These are phyloP conservation scores for Wickerhamomyces hampshirensis DNA, from an alignment of 805 yeast species.

Conservation along the genomic window DNA sequence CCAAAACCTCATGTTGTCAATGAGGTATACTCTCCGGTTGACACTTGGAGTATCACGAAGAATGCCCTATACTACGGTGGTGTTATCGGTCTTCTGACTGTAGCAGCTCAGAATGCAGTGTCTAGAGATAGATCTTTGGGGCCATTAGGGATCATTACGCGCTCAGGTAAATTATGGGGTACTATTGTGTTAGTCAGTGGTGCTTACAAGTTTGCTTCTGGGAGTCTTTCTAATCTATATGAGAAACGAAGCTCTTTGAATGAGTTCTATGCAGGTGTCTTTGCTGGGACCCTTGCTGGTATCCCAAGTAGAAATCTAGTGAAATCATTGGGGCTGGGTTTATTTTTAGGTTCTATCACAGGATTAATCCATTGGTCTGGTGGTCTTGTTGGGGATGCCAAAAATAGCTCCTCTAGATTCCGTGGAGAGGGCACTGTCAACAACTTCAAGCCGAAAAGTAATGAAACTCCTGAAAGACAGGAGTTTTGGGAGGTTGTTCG, in stretches of 20 bases:
- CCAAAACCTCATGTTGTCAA: constrained; percentile 20
- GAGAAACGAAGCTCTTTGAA: constrained; percentile 61
- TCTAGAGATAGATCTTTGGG: constrained; percentile 35
- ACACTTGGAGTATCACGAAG: constrained; percentile 46
- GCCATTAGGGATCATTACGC: constrained; percentile 29
- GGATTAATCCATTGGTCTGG: constrained; percentile 53
- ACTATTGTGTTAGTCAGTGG: constrained; percentile 48
- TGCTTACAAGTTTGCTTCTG: constrained; percentile 36
- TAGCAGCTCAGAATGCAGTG: constrained; percentile 40
- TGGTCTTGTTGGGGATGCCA: constrained; percentile 27
- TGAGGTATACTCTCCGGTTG: constrained; percentile 50
- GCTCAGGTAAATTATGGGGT: constrained; percentile 28
- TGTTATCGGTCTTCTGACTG: constrained; percentile 46
- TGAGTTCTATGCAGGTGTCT: constrained; percentile 44
- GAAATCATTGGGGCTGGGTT: constrained; percentile 41
- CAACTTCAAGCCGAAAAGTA: constrained; percentile 23
- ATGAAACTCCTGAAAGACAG: constrained; percentile 32
- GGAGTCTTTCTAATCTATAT: constrained; percentile 53
- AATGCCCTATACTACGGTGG: constrained; percentile 40
- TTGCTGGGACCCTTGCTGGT: constrained; percentile 41
- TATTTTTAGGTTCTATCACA: constrained; percentile 39
- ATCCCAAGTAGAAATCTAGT: constrained; percentile 29
- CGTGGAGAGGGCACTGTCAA: constrained; percentile 25
- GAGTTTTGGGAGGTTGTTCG: constrained; percentile 78
- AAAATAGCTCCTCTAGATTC: constrained; percentile 30